Evolutionary conservation across 352 stramenopile genomes (phyloP).

Genomic region (Ophiocytium majus): DNA sequence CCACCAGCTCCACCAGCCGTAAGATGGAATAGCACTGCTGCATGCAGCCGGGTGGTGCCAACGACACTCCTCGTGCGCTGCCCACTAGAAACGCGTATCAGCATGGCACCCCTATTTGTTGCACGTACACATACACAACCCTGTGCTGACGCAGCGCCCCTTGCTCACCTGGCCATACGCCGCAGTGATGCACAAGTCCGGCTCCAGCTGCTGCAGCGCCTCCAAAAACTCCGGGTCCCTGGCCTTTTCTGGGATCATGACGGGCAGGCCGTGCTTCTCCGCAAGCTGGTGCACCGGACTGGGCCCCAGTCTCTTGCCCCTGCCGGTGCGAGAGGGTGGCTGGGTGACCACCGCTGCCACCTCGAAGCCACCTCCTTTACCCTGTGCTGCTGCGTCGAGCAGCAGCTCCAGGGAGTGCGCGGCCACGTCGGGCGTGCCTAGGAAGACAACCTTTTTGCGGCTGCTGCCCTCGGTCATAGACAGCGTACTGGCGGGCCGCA

Average conservation of each 20-base stretch:
- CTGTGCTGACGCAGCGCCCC: no score
- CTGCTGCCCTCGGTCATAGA: not conserved
- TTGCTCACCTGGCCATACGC: constrained; percentile 64
- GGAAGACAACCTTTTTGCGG: constrained; percentile 67
- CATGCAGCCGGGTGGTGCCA: no score
- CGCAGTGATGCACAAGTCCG: constrained; percentile 78
- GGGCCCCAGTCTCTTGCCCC: constrained; percentile 61
- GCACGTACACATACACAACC: no score
- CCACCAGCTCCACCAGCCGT: no score
- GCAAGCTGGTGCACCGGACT: constrained; percentile 69
- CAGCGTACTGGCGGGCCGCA: no score
- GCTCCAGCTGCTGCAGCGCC: constrained; percentile 61
- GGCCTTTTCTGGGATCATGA: constrained; percentile 69
- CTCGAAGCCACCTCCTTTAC: constrained; percentile 61
- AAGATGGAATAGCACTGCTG: no score
- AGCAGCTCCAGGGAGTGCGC: constrained; percentile 66
- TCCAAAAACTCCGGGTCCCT: constrained; percentile 71
- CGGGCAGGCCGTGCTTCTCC: constrained; percentile 63
- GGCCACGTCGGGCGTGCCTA: constrained; percentile 73
- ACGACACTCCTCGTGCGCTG: no score
- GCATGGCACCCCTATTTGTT: no score
- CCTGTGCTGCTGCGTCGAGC: constrained; percentile 62
- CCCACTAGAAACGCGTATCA: no score
- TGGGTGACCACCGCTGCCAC: constrained; percentile 76
- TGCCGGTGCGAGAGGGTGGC: constrained; percentile 63